Conservation (phyloP, 2,329 filamentous ascomycete species). For the Sarocladium oryzae region DNA sequence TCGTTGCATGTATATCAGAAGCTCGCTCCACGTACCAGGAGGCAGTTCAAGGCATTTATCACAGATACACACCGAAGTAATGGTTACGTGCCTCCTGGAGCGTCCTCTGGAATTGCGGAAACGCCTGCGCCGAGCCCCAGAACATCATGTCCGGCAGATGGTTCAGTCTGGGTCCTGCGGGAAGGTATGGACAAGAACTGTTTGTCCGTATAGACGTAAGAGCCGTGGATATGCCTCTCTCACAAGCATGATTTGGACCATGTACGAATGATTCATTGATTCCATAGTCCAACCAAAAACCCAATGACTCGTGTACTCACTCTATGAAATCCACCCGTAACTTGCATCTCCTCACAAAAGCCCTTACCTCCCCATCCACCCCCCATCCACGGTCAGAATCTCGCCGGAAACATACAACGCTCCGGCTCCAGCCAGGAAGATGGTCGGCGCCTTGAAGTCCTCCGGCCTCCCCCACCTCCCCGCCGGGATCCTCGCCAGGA, state of each 20-base stretch:
- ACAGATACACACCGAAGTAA: too few species aligned
- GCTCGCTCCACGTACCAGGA: too few species aligned
- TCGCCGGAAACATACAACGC: constrained; percentile 72
- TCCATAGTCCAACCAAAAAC: too few species aligned
- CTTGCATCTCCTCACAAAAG: too few species aligned
- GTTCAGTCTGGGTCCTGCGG: constrained; percentile 58
- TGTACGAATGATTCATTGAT: too few species aligned
- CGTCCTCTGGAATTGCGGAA: constrained; percentile 52
- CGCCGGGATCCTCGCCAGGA: constrained; percentile 68
- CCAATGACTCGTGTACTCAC: constrained; percentile 77
- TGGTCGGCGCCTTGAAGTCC: constrained; percentile 71
- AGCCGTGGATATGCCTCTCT: too few species aligned
- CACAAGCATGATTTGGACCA: too few species aligned
- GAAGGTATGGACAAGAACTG: too few species aligned
- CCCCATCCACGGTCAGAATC: constrained; percentile 71
- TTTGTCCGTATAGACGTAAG: too few species aligned
- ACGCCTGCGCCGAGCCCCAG: constrained; percentile 49
- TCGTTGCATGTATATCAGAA: too few species aligned
- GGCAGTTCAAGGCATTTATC: too few species aligned
- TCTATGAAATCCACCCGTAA: too few species aligned
- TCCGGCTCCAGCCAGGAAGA: constrained; percentile 65
- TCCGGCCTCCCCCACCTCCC: constrained; percentile 71
- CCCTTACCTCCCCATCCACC: constrained; percentile 85
- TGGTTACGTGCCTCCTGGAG: constrained; percentile 51
- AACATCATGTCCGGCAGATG: constrained; percentile 53